Percentiles rank a stretch among this genome's conserved stretches.
phyloP scores from a whole-genome alignment of 352 stramenopile species.

The Pythium volutum region DNA sequence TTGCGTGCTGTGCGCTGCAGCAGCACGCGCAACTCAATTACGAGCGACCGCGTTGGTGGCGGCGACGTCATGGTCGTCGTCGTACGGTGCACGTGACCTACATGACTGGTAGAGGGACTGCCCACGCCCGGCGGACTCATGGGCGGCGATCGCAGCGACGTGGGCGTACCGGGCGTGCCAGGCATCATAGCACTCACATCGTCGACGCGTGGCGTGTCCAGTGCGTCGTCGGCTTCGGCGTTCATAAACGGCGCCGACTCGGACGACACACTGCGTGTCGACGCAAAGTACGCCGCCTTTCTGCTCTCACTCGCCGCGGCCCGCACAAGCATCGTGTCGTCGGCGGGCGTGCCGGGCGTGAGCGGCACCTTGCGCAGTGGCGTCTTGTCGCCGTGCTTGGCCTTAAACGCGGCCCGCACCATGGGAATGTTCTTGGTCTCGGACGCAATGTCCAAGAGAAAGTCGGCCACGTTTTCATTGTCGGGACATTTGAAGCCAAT shows the following conservation, averaged over 20 bases:
- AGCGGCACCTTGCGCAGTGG: constrained; percentile 9
- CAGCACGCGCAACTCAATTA: constrained; percentile 66
- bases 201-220: constrained; percentile 46
- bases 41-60: constrained; percentile 34
- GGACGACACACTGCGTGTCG: constrained; percentile 13
- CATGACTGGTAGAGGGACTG: too few species aligned
- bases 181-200: constrained; percentile 19
- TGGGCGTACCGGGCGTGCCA: constrained; percentile 15
- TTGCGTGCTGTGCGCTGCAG: constrained; percentile 68
- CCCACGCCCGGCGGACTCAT: constrained; percentile 29
- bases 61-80: background rate
- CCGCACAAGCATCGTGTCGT: constrained; percentile 17
- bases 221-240: constrained; percentile 28
- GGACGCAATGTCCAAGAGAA: constrained; percentile 74
- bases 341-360: constrained; percentile 8
- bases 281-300: constrained; percentile 5
- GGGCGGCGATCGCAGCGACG: constrained; percentile 19
- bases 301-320: background rate
- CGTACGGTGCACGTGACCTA: too few species aligned
- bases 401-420: constrained; percentile 50
- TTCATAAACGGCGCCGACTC: constrained; percentile 64
- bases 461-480: constrained; percentile 81
- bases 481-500: constrained; percentile 67
- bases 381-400: constrained; percentile 21
- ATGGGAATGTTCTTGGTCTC: constrained; percentile 59